Percentiles rank a stretch among this genome's conserved stretches.
Evolutionary conservation across 441 rosid genomes (phyloP).

Genomic region (Biscutella laevigata): DNA sequence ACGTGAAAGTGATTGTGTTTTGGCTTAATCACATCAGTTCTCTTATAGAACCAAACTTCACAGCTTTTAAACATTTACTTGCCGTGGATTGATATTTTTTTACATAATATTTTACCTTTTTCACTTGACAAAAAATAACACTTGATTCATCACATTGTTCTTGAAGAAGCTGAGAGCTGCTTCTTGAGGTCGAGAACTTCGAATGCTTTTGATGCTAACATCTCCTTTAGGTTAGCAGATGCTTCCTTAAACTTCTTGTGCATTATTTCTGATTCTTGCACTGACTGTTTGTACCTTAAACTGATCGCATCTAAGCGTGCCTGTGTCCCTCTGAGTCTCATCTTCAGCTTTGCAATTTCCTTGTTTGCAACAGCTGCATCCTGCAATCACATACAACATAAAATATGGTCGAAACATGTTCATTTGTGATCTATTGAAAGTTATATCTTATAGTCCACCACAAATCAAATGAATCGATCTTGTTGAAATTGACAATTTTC

Average conservation of each 20-base stretch:
- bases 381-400: slow-evolving; percentile 31
- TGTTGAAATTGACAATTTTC: neutral
- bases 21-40: slow-evolving; percentile 13
- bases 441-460: slow-evolving; percentile 3
- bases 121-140: no score
- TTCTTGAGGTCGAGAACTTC: slow-evolving; percentile 66
- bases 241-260: slow-evolving; percentile 53
- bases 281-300: slow-evolving; percentile 37
- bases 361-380: slow-evolving; percentile 34
- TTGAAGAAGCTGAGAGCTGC: slow-evolving; percentile 37
- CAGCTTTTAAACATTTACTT: slow-evolving; percentile 13
- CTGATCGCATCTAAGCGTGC: slow-evolving; percentile 59
- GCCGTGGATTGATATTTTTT: no score
- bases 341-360: slow-evolving; percentile 63
- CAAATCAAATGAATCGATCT: slow-evolving; percentile 6
- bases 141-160: slow-evolving; percentile 11
- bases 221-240: slow-evolving; percentile 48
- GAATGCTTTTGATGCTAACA: slow-evolving; percentile 39
- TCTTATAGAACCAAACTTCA: neutral
- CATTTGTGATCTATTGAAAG: neutral
- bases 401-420: slow-evolving; percentile 26
- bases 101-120: no score
- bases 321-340: slow-evolving; percentile 71
- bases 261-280: slow-evolving; percentile 48
- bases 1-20: no score